Evolutionary conservation across 1,139 yeast genomes (phyloP).

Genomic region (Suhomyces wounanorum): DNA sequence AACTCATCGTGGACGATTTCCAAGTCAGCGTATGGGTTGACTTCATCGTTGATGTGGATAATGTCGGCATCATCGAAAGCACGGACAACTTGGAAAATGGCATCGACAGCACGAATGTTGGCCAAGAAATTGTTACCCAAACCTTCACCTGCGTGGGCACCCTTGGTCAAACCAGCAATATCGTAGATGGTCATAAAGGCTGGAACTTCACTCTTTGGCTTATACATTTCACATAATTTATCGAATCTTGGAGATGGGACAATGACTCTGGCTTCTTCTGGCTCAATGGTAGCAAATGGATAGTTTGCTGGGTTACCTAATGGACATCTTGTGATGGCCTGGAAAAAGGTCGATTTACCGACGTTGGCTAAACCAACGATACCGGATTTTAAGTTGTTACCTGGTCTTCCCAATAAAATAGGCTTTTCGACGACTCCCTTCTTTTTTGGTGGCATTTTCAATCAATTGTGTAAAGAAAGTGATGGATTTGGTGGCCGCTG

Average conservation of each 20-base stretch:
- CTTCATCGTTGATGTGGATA: conserved; percentile 97
- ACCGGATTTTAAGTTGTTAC: conserved; percentile 94
- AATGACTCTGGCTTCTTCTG: conserved; percentile 96
- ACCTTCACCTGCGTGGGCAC: conserved; percentile 98
- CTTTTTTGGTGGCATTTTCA: conserved; percentile 89
- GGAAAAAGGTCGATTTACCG: conserved; percentile 92
- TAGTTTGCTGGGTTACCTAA: conserved; percentile 98
- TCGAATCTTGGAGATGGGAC: conserved; percentile 95
- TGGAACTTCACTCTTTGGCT: conserved; percentile 86
- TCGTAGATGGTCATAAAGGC: conserved; percentile 93
- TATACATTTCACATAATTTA: conserved; percentile 66
- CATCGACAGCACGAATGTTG: conserved; percentile 97
- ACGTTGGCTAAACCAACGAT: conserved; percentile 97
- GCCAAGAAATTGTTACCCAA: conserved; percentile 97
- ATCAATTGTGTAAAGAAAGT: conserved; percentile 8
- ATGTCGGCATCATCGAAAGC: conserved; percentile 98
- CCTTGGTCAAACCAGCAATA: conserved; percentile 97
- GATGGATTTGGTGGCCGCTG: background rate
- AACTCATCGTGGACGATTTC: conserved; percentile 90
- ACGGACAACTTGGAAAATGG: conserved; percentile 96
- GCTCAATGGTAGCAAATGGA: conserved; percentile 98
- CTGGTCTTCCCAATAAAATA: conserved; percentile 95
- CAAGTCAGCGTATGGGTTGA: conserved; percentile 92
- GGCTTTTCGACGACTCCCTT: conserved; percentile 82
- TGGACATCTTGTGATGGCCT: conserved; percentile 85